These are phyloP conservation scores for Elsinoe necatrix DNA, from an alignment of 2,329 filamentous ascomycete species.

Conservation along the genomic window DNA sequence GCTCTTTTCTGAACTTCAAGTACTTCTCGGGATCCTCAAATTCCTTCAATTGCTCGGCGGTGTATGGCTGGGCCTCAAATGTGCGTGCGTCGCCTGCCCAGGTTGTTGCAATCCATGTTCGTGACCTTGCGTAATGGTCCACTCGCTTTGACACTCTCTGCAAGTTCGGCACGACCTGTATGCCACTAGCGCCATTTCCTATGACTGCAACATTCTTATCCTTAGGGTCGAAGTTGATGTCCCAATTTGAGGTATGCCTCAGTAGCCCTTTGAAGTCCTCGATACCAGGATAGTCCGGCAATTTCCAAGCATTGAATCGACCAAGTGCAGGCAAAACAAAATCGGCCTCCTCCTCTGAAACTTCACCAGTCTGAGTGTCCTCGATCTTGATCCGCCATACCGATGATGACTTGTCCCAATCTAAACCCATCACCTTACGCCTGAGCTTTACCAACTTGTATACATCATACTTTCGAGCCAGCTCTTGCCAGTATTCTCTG, in stretches of 20 bases:
- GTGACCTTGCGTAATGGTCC: constrained; percentile 57
- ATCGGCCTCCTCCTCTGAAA: constrained; percentile 45
- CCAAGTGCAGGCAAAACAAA: constrained; percentile 57
- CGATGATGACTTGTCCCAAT: constrained; percentile 46
- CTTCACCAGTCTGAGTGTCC: constrained; percentile 26
- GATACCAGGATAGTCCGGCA: constrained; percentile 49
- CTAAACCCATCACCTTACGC: constrained; percentile 47
- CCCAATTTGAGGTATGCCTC: constrained; percentile 34
- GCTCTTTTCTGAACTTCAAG: constrained; percentile 37
- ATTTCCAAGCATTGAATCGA: constrained; percentile 56
- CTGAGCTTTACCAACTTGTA: constrained; percentile 50
- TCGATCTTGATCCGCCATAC: constrained; percentile 48
- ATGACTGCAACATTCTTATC: constrained; percentile 36
- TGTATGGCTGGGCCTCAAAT: constrained; percentile 48
- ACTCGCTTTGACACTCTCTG: constrained; percentile 41
- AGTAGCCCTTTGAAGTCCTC: constrained; percentile 31
- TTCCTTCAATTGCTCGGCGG: constrained; percentile 44
- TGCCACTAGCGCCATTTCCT: constrained; percentile 37
- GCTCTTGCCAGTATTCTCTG: constrained; percentile 53
- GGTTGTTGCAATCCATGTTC: constrained; percentile 59
- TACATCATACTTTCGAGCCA: constrained; percentile 57
- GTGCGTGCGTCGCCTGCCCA: constrained; percentile 46
- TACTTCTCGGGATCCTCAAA: constrained; percentile 57
- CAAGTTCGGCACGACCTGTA: constrained; percentile 40
- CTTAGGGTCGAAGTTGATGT: constrained; percentile 25